Conservation (phyloP, 1,284 basidiomycete species). For the Irpex sp. region DNA sequence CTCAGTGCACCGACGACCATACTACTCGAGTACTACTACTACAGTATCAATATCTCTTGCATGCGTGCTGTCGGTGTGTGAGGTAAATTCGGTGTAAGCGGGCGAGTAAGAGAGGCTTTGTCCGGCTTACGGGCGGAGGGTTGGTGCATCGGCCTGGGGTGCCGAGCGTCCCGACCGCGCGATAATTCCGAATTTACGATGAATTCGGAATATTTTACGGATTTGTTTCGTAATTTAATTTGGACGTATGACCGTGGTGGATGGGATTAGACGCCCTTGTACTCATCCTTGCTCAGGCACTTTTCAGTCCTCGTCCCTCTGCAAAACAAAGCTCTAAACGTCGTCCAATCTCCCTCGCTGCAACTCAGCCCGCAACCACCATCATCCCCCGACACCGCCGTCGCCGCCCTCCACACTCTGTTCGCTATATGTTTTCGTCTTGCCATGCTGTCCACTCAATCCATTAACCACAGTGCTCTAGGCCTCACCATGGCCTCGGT, state of each 20-base stretch:
- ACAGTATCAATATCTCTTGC: no score
- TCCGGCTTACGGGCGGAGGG: conserved; percentile 25
- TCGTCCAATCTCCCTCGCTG: conserved; percentile 5
- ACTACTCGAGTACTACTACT: no score
- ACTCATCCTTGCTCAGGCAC: conserved; percentile 6
- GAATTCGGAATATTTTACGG: neutral
- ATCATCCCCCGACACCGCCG: neutral
- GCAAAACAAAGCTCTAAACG: neutral
- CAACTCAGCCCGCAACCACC: neutral
- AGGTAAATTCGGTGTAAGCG: neutral
- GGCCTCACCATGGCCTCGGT: conserved; percentile 18
- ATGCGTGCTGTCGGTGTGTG: neutral
- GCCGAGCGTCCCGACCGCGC: conserved; percentile 20
- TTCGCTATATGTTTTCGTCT: conserved; percentile 13
- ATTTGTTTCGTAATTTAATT: conserved; percentile 2
- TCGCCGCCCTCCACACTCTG: conserved; percentile 2
- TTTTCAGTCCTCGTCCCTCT: conserved; percentile 4
- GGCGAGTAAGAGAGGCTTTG: neutral
- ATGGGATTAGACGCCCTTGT: conserved; percentile 5
- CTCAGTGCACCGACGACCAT: neutral
- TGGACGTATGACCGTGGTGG: neutral
- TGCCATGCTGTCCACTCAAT: conserved; percentile 8
- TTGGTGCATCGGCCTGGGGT: conserved; percentile 17
- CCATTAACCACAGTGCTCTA: conserved; percentile 16
- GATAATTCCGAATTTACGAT: conserved; percentile 4